Evolutionary conservation across 2,329 filamentous ascomycete species (phyloP).

Genomic region (Gnomoniopsis sp.): DNA sequence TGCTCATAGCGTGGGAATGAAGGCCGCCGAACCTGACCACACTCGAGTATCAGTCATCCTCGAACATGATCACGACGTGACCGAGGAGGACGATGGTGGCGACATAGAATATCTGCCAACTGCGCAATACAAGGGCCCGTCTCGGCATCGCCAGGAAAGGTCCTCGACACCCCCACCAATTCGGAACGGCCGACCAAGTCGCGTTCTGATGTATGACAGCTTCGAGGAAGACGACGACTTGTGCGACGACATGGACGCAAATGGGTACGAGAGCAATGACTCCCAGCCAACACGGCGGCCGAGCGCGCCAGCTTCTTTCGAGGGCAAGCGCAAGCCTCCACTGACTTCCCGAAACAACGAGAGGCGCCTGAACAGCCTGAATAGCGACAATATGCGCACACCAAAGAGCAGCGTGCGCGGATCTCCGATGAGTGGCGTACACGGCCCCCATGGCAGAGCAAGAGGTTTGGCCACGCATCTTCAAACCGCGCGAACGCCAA

Average conservation of each 20-base stretch:
- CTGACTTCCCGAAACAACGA: neutral
- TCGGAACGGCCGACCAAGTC: neutral
- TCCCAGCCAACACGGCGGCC: neutral
- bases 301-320: neutral
- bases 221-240: conserved; percentile 1
- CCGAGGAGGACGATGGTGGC: neutral
- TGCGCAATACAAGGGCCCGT: neutral
- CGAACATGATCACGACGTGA: neutral
- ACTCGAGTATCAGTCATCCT: neutral
- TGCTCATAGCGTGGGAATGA: too few relatives aligned
- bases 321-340: neutral
- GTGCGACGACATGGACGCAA: neutral
- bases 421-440: neutral
- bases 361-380: conserved; percentile 1
- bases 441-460: neutral
- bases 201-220: conserved; percentile 8
- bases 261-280: neutral
- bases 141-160: neutral
- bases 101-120: neutral
- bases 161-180: conserved; percentile 13
- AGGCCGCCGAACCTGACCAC: neutral
- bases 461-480: neutral
- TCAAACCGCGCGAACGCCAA: conserved; percentile 8
- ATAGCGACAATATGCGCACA: conserved; percentile 1
- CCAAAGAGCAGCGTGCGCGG: neutral